Conservation (phyloP, 129 eudicot species). For the Kitagawia praeruptora region DNA sequence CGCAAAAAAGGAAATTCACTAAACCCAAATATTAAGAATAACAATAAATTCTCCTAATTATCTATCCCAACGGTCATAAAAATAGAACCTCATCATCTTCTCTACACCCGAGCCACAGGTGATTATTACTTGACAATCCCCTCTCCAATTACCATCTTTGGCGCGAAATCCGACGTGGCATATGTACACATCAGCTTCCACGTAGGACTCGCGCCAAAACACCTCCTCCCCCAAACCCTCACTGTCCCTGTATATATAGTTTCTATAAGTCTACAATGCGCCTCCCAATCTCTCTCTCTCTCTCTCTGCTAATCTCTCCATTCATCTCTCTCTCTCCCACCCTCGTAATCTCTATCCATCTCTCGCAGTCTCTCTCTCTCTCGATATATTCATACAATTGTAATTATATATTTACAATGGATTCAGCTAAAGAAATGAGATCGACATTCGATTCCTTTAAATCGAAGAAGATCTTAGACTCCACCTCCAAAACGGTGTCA, state of each 20-base stretch:
- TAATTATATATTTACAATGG: conserved; percentile 9
- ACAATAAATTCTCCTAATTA: background rate
- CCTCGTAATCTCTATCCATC: background rate
- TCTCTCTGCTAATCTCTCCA: background rate
- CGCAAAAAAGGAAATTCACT: background rate
- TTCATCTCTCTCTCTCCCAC: background rate
- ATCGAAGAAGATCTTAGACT: conserved; percentile 31
- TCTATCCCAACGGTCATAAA: conserved; percentile 3
- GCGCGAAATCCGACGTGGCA: conserved; percentile 71
- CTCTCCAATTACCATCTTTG: conserved; percentile 5
- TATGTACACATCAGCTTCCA: conserved; percentile 23
- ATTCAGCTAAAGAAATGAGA: conserved; percentile 18
- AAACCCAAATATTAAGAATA: background rate
- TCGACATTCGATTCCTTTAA: conserved; percentile 34
- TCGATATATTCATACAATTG: no score
- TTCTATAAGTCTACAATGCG: background rate
- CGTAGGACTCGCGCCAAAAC: conserved; percentile 47
- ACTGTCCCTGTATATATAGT: conserved; percentile 21
- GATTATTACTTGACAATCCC: background rate
- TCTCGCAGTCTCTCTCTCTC: background rate
- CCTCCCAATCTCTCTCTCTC: background rate
- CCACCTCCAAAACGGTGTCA: conserved; percentile 16
- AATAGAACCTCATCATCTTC: background rate
- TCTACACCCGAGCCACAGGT: background rate
- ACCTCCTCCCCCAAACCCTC: conserved; percentile 42